phyloP scores from a whole-genome alignment of 345 rosid species.

The Dovyalis caffra region DNA sequence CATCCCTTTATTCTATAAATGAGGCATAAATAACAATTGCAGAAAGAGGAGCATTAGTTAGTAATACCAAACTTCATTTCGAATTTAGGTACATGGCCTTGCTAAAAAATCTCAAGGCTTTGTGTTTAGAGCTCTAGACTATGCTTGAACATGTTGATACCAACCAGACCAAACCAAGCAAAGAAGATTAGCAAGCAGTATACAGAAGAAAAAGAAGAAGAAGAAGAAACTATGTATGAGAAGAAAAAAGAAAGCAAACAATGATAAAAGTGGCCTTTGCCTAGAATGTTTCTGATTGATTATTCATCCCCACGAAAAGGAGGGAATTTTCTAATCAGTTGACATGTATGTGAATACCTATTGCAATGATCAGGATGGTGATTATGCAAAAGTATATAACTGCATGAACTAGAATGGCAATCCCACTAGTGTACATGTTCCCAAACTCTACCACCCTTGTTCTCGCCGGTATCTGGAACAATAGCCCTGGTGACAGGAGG shows the following conservation, averaged over 20 bases:
- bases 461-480: slow-evolving; percentile 84
- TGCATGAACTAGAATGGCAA: slow-evolving; percentile 85
- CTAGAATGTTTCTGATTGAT: not conserved
- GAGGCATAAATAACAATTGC: not conserved
- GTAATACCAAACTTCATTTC: too few relatives aligned
- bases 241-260: not conserved
- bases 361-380: slow-evolving; percentile 75
- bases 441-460: slow-evolving; percentile 80
- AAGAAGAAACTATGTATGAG: not conserved
- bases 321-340: slow-evolving; percentile 21
- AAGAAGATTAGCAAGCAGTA: not conserved
- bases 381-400: slow-evolving; percentile 69
- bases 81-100: too few relatives aligned
- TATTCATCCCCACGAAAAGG: not conserved
- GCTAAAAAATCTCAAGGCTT: too few relatives aligned
- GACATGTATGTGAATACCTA: slow-evolving; percentile 58
- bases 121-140: too few relatives aligned
- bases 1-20: not conserved
- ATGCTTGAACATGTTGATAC: not conserved
- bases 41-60: not conserved
- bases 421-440: slow-evolving; percentile 91
- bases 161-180: not conserved
- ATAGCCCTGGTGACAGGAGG: slow-evolving; percentile 79
- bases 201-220: not conserved
- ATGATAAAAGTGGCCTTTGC: not conserved